phyloP scores from a whole-genome alignment of 805 yeast species.

The Sporopachydermia lactativora region DNA sequence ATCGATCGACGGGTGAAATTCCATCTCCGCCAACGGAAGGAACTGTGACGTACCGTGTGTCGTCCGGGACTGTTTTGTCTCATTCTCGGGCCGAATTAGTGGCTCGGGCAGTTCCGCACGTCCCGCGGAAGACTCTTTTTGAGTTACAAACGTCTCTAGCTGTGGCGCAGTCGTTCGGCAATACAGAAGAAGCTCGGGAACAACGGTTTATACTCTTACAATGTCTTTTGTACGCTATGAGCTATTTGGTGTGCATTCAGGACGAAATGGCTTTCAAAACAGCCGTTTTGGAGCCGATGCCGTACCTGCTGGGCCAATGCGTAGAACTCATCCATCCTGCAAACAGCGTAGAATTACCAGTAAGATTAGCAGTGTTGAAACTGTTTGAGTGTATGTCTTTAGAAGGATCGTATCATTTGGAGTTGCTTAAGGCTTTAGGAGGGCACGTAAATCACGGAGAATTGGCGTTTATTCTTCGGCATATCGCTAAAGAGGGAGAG shows the following conservation, averaged over 20 bases:
- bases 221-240: constrained; percentile 53
- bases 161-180: constrained; percentile 60
- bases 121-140: constrained; percentile 53
- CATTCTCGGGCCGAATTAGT: constrained; percentile 41
- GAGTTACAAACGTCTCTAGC: constrained; percentile 48
- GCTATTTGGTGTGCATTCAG: constrained; percentile 43
- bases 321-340: constrained; percentile 66
- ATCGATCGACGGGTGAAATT: too few relatives aligned
- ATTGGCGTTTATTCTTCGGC: constrained; percentile 56
- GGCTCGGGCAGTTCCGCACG: constrained; percentile 38
- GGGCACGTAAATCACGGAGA: constrained; percentile 83
- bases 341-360: constrained; percentile 33
- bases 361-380: constrained; percentile 46
- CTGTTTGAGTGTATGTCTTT: constrained; percentile 58
- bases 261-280: constrained; percentile 47
- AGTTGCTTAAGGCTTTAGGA: constrained; percentile 61
- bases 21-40: not conserved
- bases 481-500: constrained; percentile 37
- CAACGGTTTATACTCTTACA: constrained; percentile 46
- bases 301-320: constrained; percentile 51
- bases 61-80: not conserved
- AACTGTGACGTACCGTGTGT: not conserved
- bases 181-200: constrained; percentile 36
- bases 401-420: constrained; percentile 59
- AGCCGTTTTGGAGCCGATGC: constrained; percentile 56